Percentiles rank a stretch among this genome's conserved stretches.
phyloP scores from a whole-genome alignment of 2,329 filamentous ascomycete genomes.

The Exutisphaerella laricina region DNA sequence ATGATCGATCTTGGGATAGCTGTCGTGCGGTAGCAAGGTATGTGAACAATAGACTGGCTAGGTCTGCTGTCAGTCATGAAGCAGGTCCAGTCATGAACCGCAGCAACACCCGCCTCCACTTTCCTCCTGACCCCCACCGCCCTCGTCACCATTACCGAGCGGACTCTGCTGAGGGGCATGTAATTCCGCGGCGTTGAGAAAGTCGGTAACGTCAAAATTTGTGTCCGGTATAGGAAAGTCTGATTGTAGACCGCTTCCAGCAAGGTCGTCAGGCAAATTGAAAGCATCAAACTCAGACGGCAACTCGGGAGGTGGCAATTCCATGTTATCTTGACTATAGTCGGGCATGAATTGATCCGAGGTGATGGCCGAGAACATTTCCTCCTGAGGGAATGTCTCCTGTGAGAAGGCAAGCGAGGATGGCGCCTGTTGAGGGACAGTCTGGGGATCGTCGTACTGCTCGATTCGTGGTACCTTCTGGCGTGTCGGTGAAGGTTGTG shows the following conservation, averaged over 20 bases:
- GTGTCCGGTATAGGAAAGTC: neutral
- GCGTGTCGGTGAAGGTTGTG: conserved; percentile 17
- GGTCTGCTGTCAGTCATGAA: too few relatives aligned
- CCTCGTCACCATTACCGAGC: neutral
- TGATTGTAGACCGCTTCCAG: neutral
- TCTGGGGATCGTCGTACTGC: conserved; percentile 7
- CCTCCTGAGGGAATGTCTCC: neutral
- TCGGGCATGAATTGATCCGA: conserved; percentile 1
- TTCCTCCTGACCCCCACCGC: neutral
- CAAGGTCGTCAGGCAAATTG: conserved; percentile 1
- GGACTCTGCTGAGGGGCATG: neutral
- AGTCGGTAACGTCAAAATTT: conserved; percentile 24
- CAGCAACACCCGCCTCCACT: neutral
- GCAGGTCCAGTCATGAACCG: neutral
- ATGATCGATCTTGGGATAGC: too few relatives aligned
- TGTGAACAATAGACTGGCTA: too few relatives aligned
- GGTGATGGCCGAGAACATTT: conserved; percentile 2
- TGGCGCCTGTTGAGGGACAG: conserved; percentile 6
- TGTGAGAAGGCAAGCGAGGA: neutral
- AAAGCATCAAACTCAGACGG: conserved; percentile 11
- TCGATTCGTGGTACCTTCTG: conserved; percentile 16
- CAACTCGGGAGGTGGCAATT: conserved; percentile 3
- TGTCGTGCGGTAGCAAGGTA: too few relatives aligned
- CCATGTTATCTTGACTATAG: conserved; percentile 7
- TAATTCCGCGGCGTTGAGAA: conserved; percentile 6